These are phyloP conservation scores for Inonotus obliquus DNA, from an alignment of 1,284 basidiomycete species.

Conservation along the genomic window DNA sequence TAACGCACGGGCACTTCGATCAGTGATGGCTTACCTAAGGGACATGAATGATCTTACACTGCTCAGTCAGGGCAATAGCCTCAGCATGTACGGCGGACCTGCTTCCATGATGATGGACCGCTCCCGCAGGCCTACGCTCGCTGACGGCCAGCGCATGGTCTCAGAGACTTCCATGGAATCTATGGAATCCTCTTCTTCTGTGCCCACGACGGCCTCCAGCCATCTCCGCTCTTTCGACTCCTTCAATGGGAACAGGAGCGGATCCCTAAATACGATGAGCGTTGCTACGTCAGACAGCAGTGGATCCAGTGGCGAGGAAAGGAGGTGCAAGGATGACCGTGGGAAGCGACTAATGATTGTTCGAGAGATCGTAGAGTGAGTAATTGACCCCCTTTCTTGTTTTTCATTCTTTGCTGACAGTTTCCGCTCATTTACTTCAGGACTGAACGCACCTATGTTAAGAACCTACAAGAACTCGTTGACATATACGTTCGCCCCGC, in stretches of 20 bases:
- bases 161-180: slow-evolving; percentile 38
- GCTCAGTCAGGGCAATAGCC: slow-evolving; percentile 43
- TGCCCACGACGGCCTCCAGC: slow-evolving; percentile 36
- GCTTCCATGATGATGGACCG: slow-evolving; percentile 46
- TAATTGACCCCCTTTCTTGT: slow-evolving; percentile 20
- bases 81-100: slow-evolving; percentile 49
- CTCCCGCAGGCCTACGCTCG: slow-evolving; percentile 58
- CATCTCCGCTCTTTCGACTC: slow-evolving; percentile 61
- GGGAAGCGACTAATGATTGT: slow-evolving; percentile 74
- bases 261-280: slow-evolving; percentile 62
- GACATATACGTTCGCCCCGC: slow-evolving; percentile 94
- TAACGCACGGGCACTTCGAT: slow-evolving; percentile 74
- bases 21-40: slow-evolving; percentile 90
- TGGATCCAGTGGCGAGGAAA: slow-evolving; percentile 59
- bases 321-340: slow-evolving; percentile 87
- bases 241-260: slow-evolving; percentile 51
- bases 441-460: slow-evolving; percentile 95
- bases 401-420: slow-evolving; percentile 20
- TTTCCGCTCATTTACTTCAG: slow-evolving; percentile 34
- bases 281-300: slow-evolving; percentile 69
- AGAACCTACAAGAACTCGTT: slow-evolving; percentile 86
- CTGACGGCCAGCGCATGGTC: slow-evolving; percentile 49
- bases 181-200: slow-evolving; percentile 23
- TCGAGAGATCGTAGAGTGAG: slow-evolving; percentile 83
- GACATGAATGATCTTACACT: slow-evolving; percentile 88